Evolutionary conservation across 2,329 filamentous ascomycete genomes (phyloP).

Genomic region (Stromatinia cepivora): DNA sequence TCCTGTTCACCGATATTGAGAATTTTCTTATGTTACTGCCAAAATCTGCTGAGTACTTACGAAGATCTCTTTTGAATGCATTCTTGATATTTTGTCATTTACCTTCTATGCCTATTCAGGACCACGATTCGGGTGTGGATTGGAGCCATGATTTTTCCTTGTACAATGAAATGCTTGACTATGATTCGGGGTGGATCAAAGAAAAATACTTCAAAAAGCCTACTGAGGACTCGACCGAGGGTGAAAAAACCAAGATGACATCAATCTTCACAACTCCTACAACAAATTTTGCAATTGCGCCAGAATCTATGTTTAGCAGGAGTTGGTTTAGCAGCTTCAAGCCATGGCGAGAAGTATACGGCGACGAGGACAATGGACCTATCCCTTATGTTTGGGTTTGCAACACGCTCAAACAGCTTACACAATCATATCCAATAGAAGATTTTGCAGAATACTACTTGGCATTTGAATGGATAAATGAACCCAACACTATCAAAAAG

Average conservation of each 20-base stretch:
- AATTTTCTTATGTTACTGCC: conserved; percentile 59
- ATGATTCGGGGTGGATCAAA: conserved; percentile 26
- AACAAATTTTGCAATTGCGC: conserved; percentile 40
- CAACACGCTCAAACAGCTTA: conserved; percentile 58
- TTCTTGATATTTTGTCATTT: conserved; percentile 69
- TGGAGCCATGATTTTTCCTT: conserved; percentile 57
- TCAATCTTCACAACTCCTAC: conserved; percentile 32
- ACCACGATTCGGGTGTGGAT: conserved; percentile 36
- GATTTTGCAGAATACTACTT: conserved; percentile 68
- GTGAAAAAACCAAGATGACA: conserved; percentile 31
- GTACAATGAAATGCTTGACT: conserved; percentile 44
- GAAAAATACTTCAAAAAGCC: conserved; percentile 13
- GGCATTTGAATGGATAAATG: conserved; percentile 61
- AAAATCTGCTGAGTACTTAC: conserved; percentile 41
- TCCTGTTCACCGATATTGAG: conserved; percentile 76
- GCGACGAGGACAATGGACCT: conserved; percentile 28
- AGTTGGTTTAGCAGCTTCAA: conserved; percentile 23
- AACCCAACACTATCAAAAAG: conserved; percentile 61
- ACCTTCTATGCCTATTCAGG: conserved; percentile 49
- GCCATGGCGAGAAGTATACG: conserved; percentile 32
- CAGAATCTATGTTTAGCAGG: conserved; percentile 55
- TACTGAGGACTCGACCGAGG: neutral
- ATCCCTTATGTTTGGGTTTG: conserved; percentile 48
- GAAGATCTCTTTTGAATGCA: conserved; percentile 60
- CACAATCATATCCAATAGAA: conserved; percentile 48